Percentiles rank a stretch among this genome's conserved stretches.
These are phyloP conservation scores for Grosmannia penicillata DNA, from an alignment of 2,329 filamentous ascomycete species.

Conservation along the genomic window DNA sequence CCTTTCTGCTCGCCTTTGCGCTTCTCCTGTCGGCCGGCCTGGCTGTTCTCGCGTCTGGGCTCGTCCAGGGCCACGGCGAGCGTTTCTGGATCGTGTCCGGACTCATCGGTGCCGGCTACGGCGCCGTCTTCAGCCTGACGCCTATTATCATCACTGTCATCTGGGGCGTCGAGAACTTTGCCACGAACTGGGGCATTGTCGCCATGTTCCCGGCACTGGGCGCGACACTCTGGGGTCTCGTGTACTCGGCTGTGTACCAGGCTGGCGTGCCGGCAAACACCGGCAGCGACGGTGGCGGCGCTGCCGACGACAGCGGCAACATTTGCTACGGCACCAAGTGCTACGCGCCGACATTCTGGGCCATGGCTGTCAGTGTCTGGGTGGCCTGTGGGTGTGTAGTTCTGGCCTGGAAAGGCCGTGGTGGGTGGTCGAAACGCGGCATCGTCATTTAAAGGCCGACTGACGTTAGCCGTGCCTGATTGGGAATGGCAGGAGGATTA, in stretches of 20 bases:
- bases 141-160: constrained; percentile 94
- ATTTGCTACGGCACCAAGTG: constrained; percentile 74
- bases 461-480: too few relatives aligned
- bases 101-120: constrained; percentile 80
- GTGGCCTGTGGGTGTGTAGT: constrained; percentile 56
- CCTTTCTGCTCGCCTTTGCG: constrained; percentile 64
- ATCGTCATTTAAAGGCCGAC: constrained; percentile 54
- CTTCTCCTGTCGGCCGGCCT: constrained; percentile 62
- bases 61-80: constrained; percentile 56
- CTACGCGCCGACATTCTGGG: constrained; percentile 75
- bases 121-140: constrained; percentile 75
- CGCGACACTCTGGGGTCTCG: constrained; percentile 74
- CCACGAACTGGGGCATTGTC: constrained; percentile 93
- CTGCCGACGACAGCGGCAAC: constrained; percentile 12
- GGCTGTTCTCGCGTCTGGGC: constrained; percentile 60
- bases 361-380: constrained; percentile 69
- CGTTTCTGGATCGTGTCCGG: constrained; percentile 79
- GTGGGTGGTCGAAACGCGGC: constrained; percentile 62
- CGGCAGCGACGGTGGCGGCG: constrained; percentile 21
- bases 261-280: too few relatives aligned
- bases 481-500: too few relatives aligned
- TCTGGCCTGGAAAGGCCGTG: constrained; percentile 67
- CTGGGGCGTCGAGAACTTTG: constrained; percentile 97
- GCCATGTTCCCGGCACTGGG: constrained; percentile 82
- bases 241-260: constrained; percentile 78